These are phyloP conservation scores for Colletotrichum sansevieriae DNA, from an alignment of 2,329 filamentous ascomycete genomes.

Conservation along the genomic window DNA sequence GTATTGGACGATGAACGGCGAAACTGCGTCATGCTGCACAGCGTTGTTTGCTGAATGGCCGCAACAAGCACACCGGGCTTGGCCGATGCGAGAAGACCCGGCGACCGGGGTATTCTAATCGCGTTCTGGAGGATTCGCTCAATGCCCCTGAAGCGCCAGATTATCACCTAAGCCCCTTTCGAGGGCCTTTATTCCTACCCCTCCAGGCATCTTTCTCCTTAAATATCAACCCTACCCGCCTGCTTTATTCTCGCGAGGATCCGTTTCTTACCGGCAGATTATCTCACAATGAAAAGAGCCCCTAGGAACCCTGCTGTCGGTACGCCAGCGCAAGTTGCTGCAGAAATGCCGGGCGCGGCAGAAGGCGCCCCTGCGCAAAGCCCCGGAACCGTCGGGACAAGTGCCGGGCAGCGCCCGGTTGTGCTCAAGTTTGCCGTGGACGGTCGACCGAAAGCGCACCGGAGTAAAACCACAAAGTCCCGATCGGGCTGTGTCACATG, in stretches of 20 bases:
- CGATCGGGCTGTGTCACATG: constrained; percentile 34
- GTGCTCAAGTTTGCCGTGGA: constrained; percentile 8
- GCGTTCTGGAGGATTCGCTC: not conserved
- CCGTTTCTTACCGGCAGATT: not conserved
- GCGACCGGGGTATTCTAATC: not conserved
- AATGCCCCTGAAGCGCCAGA: not conserved
- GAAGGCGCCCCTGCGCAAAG: not conserved
- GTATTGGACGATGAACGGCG: too few species aligned
- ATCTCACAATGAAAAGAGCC: not conserved
- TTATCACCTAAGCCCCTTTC: constrained; percentile 18
- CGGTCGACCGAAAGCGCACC: constrained; percentile 1
- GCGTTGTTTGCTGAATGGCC: too few species aligned
- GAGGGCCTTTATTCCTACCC: not conserved
- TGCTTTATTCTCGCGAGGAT: not conserved
- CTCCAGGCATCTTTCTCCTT: not conserved
- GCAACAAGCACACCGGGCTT: not conserved
- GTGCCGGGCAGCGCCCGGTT: not conserved
- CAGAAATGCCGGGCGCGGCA: not conserved
- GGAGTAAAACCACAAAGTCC: constrained; percentile 15
- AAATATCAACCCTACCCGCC: constrained; percentile 12
- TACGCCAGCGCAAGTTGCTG: not conserved
- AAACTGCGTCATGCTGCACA: too few species aligned
- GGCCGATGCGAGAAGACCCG: constrained; percentile 2
- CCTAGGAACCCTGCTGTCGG: too few species aligned
- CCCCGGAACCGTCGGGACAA: not conserved